A percentile compares a stretch with the other conserved stretches of the same genome.
phyloP scores from a whole-genome alignment of 164 flowering plant genomes.

The Magnolia changhungtana region DNA sequence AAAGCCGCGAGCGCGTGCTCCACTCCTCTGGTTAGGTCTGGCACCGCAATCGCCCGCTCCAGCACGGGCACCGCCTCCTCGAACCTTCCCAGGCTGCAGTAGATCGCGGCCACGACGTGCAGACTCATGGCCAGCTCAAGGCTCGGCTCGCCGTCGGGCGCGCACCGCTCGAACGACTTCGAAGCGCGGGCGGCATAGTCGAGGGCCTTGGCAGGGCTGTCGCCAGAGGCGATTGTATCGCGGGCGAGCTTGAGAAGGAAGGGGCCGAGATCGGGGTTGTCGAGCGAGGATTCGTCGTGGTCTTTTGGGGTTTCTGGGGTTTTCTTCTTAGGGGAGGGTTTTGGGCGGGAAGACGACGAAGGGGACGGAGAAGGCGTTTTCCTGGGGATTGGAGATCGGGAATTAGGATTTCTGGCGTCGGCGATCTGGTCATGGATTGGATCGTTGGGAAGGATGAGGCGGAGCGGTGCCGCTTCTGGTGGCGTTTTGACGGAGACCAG shows the following conservation, averaged over 20 bases:
- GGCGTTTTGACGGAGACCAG: constrained; percentile 21
- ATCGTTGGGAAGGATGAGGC: constrained; percentile 11
- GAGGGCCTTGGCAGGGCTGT: constrained; percentile 76
- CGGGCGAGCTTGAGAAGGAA: constrained; percentile 86
- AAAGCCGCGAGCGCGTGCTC: constrained; percentile 93
- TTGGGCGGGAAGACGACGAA: constrained; percentile 48
- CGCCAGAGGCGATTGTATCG: constrained; percentile 91
- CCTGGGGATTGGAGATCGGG: constrained; percentile 43
- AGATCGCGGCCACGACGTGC: constrained; percentile 92
- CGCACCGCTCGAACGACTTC: constrained; percentile 80
- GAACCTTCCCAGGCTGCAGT: constrained; percentile 84
- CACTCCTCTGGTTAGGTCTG: constrained; percentile 56
- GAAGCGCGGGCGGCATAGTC: constrained; percentile 92
- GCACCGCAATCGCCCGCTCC: constrained; percentile 77
- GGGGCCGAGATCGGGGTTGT: constrained; percentile 98
- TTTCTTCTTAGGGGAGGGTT: constrained; percentile 63
- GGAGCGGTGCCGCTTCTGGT: constrained; percentile 17
- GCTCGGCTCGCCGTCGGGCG: constrained; percentile 67
- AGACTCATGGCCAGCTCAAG: constrained; percentile 89
- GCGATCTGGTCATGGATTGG: constrained; percentile 10
- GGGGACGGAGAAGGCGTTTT: constrained; percentile 65
- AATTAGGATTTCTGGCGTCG: constrained; percentile 22
- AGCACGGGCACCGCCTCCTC: constrained; percentile 93
- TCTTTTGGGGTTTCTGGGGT: constrained; percentile 20
- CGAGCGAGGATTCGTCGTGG: constrained; percentile 69